These are phyloP conservation scores for Anthracocystis setariae DNA, from an alignment of 1,284 basidiomycete genomes.

Conservation along the genomic window DNA sequence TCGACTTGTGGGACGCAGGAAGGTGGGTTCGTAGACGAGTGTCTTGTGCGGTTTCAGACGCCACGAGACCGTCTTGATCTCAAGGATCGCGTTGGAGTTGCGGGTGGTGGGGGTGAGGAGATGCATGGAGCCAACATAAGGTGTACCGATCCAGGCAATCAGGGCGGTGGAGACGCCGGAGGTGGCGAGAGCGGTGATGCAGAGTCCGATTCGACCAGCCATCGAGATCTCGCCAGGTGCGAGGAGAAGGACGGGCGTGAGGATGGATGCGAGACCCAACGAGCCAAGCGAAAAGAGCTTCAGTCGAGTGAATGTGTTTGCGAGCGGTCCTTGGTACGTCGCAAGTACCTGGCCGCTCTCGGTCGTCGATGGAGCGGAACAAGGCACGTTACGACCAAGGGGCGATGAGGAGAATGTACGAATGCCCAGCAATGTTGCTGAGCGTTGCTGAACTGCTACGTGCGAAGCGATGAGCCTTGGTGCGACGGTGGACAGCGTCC, in stretches of 20 bases:
- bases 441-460: neutral
- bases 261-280: constrained; percentile 76
- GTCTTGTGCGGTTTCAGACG: constrained; percentile 74
- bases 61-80: constrained; percentile 76
- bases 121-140: constrained; percentile 72
- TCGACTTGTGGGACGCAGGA: constrained; percentile 76
- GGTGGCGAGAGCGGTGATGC: constrained; percentile 77
- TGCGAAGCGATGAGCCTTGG: neutral
- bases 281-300: constrained; percentile 86
- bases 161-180: constrained; percentile 78
- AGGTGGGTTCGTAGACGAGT: constrained; percentile 79
- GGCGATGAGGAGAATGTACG: constrained; percentile 12
- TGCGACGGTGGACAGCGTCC: neutral
- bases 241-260: constrained; percentile 82
- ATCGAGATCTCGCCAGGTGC: constrained; percentile 79
- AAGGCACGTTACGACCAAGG: neutral
- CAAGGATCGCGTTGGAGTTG: constrained; percentile 3
- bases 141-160: constrained; percentile 76
- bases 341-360: constrained; percentile 22
- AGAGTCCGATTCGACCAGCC: constrained; percentile 77
- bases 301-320: constrained; percentile 77
- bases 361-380: neutral
- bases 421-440: neutral
- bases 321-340: constrained; percentile 74
- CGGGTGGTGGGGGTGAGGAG: constrained; percentile 17